Evolutionary conservation across 805 yeast species (phyloP), one percentile per base, ranked within the genome.

Genomic region (Hanseniaspora lachancei): DNA sequence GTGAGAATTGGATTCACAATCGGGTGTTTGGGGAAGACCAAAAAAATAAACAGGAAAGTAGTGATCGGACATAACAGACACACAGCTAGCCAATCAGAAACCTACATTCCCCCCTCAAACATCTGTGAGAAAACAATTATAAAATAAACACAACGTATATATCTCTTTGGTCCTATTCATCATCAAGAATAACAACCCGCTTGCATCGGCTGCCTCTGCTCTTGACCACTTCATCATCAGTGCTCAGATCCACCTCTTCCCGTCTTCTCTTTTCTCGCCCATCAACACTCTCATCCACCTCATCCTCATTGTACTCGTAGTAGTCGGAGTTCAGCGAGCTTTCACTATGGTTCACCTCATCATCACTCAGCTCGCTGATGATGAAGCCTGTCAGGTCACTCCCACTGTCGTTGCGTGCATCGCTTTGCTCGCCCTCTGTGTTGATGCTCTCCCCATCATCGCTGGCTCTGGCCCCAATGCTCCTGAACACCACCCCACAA

Each of bases 401-500:
- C 13, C 51, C 54, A 2, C 51, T 51, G 16, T 57, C 57, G 9
- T 54, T 15, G 20, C 23, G 34, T 27, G 51, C n/a, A 35, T 57
- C 47, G 20, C 56, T 42, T 42, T 57, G 27, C 13, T 38, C 50
- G 7, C 50, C 51, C 35, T 55, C 58, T 8, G 49, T 57, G 34
- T 49, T 44, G 16, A 44, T 39, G 15, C 57, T 55, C 38, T 57
- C 58, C 5, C 52, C 60, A 24, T 55, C 58, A 39, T 57, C 59
- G 18, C 55, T 50, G 47, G 39, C 49, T 54, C 24, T 40, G 38
- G 27, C 47, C n/a, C 52, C 42, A 48, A 62, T 58, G 54, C 68
- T 68, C 52, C 70, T 63, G 23, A 83, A 74, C 35, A 79, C 64
- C 57, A 78, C 69, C 5, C 84, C 83, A 66, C 93, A 85, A 62